A percentile compares a stretch with the other conserved stretches of the same genome.
Conservation (phyloP, 2,329 filamentous ascomycete genomes). For the Elsinoe necatrix region DNA sequence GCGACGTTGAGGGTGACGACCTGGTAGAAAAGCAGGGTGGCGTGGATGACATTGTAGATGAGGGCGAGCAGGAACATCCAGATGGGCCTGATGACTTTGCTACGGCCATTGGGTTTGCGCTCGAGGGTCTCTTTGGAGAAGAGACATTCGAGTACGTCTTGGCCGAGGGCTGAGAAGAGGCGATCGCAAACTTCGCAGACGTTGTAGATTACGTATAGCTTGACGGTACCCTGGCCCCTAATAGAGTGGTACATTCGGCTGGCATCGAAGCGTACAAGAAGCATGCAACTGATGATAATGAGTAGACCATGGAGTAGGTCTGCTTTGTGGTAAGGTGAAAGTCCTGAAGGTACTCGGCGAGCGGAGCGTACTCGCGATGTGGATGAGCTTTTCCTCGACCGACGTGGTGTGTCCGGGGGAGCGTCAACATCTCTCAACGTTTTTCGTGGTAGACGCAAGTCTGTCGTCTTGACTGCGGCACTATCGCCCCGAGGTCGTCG, state of each 20-base stretch:
- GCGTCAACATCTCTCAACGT: slow-evolving; percentile 3
- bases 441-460: slow-evolving; percentile 13
- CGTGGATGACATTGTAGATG: slow-evolving; percentile 79
- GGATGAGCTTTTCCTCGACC: slow-evolving; percentile 26
- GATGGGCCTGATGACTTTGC: slow-evolving; percentile 79
- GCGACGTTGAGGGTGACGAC: slow-evolving; percentile 97
- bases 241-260: slow-evolving; percentile 98
- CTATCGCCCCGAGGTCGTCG: neutral
- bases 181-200: slow-evolving; percentile 89
- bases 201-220: slow-evolving; percentile 98
- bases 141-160: slow-evolving; percentile 91
- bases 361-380: slow-evolving; percentile 56
- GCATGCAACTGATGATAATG: slow-evolving; percentile 74
- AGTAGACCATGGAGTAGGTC: slow-evolving; percentile 86
- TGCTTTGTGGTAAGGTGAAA: slow-evolving; percentile 86
- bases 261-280: slow-evolving; percentile 85
- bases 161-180: slow-evolving; percentile 80
- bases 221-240: slow-evolving; percentile 90
- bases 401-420: slow-evolving; percentile 9
- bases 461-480: neutral
- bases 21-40: slow-evolving; percentile 86
- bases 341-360: slow-evolving; percentile 74
- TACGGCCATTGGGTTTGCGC: slow-evolving; percentile 76
- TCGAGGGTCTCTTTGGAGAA: slow-evolving; percentile 91
- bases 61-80: slow-evolving; percentile 86